Evolutionary conservation across 129 eudicot genomes (phyloP), one percentile per base, ranked within the genome.

Genomic region (Artemisia annua): DNA sequence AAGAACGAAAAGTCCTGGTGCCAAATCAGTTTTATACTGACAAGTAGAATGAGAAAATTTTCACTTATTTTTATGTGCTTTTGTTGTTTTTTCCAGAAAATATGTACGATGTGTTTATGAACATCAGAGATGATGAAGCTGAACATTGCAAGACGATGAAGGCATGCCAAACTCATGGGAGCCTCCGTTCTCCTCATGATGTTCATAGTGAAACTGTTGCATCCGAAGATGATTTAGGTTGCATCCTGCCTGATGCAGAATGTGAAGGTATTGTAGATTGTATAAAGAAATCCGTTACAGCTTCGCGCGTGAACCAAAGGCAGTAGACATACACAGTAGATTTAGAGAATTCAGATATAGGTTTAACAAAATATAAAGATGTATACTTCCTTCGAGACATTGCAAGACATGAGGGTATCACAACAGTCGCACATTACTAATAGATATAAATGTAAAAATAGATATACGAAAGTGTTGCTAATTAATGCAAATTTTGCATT

Each of bases 61-160:
- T 11, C 20, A 39, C 14, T 59, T 73, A 51, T 24, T 50, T 55
- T 22, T 75, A 2, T 53, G 0, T 14, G 10, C 14, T 50, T 9
- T 69, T 39, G 44, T 39, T 39, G 7, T 20, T 52, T 9, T 67
- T 7, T 58, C 35, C 91, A 94, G 99, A 90, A 58, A 94, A 94
- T 69, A 56, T 94, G 94, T 94, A 94, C 17, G 99, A 95, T 74
- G 97, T 91, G 19, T 95, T 95, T 73, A 3, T 86, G 61, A 95
- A 95, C 89, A 87, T 95, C 24, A 88, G 99, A 88, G 99, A 95
- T 4, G 99, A 95, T 16, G 99, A 95, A 88, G 99, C 96, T 17
- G 99, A 95, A 82, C 97, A 95, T 55, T 91, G 97, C 63, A 95
- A 95, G 88, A 95, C 99, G 72, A 95, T 91, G 99, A 95, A 87